Percentiles rank a stretch among this genome's conserved stretches.
Evolutionary conservation across 1,284 basidiomycete genomes (phyloP).

Genomic region (Pisolithus thermaeus): DNA sequence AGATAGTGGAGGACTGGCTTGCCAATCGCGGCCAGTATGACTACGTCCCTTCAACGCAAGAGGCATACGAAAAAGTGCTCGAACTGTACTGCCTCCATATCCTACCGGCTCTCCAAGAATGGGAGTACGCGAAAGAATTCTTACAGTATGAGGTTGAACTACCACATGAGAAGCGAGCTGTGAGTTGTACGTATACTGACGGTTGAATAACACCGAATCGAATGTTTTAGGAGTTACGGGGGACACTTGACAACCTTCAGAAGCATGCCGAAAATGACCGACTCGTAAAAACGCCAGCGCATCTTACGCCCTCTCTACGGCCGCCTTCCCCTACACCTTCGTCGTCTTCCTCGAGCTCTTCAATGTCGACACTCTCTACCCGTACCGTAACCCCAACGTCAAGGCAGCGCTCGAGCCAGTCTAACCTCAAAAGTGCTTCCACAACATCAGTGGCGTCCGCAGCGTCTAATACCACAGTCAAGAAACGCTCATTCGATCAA

Average conservation of each 20-base stretch:
- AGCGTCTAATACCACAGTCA: conserved; percentile 24
- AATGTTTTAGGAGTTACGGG: conserved; percentile 37
- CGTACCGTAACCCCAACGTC: conserved; percentile 47
- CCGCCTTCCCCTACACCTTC: conserved; percentile 29
- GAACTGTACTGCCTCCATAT: conserved; percentile 71
- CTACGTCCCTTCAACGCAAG: conserved; percentile 30
- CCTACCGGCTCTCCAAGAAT: conserved; percentile 64
- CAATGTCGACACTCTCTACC: conserved; percentile 51
- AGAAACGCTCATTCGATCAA: conserved; percentile 11
- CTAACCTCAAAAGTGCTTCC: conserved; percentile 19
- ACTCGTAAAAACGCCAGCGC: conserved; percentile 8
- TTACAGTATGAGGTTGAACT: conserved; percentile 66
- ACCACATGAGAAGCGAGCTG: conserved; percentile 43
- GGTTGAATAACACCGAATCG: conserved; percentile 6
- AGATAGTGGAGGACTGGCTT: conserved; percentile 73
- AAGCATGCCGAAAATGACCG: conserved; percentile 18
- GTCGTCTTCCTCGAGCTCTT: conserved; percentile 45
- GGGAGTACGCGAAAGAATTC: conserved; percentile 73
- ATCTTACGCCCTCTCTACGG: conserved; percentile 16
- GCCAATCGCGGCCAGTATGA: conserved; percentile 40
- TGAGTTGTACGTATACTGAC: conserved; percentile 27
- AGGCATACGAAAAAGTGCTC: conserved; percentile 65
- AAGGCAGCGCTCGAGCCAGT: conserved; percentile 19
- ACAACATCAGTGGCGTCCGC: conserved; percentile 18
- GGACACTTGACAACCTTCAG: conserved; percentile 35